A percentile compares a stretch with the other conserved stretches of the same genome.
phyloP scores from a whole-genome alignment of 2,329 filamentous ascomycete genomes.

The Albifimbria verrucaria region DNA sequence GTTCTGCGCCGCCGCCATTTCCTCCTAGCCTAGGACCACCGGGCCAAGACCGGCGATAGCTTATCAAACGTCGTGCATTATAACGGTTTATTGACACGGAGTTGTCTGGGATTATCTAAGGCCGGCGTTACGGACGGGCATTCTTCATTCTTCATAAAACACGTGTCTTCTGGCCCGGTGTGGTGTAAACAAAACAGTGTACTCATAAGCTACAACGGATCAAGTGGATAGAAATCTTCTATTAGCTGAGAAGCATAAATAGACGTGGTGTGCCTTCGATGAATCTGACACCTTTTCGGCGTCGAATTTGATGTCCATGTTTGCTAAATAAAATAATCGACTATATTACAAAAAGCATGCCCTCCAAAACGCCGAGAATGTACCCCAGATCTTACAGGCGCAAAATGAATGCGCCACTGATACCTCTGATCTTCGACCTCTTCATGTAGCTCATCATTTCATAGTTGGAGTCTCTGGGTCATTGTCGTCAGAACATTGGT shows the following conservation, averaged over 20 bases:
- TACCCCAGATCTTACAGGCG: neutral
- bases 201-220: too few relatives aligned
- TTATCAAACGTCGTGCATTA: slow-evolving; percentile 2
- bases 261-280: too few relatives aligned
- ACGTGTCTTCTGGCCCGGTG: neutral
- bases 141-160: neutral
- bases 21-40: slow-evolving; percentile 32
- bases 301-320: too few relatives aligned
- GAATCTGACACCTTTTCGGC: too few relatives aligned
- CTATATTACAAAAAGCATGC: neutral
- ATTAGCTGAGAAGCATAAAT: too few relatives aligned
- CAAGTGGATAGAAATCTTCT: too few relatives aligned
- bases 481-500: neutral
- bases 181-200: neutral
- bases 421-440: neutral
- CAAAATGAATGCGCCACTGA: neutral
- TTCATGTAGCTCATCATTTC: neutral
- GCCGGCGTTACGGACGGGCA: slow-evolving; percentile 2
- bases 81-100: slow-evolving; percentile 11
- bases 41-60: slow-evolving; percentile 37
- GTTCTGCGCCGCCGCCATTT: slow-evolving; percentile 28
- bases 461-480: neutral
- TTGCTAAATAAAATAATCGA: neutral
- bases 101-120: slow-evolving; percentile 19
- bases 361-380: neutral